Evolutionary conservation across 371 early-diverging fungal genomes (phyloP).

Genomic region (Syncephalastrum contaminatum): DNA sequence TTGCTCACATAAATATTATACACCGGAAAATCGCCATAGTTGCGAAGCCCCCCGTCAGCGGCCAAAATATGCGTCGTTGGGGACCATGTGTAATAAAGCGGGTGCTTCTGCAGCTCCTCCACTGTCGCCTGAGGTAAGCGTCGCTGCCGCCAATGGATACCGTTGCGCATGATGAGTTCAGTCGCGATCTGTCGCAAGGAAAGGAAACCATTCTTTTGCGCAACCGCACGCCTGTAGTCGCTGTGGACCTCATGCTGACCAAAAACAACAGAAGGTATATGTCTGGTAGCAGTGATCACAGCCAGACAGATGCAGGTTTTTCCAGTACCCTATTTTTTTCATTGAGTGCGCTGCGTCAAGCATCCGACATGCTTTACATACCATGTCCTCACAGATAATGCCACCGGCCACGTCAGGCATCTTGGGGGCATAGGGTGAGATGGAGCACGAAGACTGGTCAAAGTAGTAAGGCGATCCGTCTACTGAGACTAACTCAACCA

Average conservation of each 20-base stretch:
- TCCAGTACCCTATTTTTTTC: conserved; percentile 61
- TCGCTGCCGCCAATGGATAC: conserved; percentile 40
- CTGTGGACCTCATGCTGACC: no score
- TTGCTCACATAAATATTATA: no score
- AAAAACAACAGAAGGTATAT: conserved; percentile 34
- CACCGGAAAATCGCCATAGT: no score
- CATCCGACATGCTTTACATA: conserved; percentile 10
- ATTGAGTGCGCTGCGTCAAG: neutral
- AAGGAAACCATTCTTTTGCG: conserved; percentile 3
- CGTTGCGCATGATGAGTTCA: conserved; percentile 27
- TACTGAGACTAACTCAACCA: conserved; percentile 31
- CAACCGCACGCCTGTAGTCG: no score
- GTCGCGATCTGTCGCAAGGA: conserved; percentile 42
- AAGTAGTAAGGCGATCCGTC: conserved; percentile 42
- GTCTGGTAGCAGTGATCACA: conserved; percentile 56
- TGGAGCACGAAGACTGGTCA: conserved; percentile 22
- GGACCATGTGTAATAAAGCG: conserved; percentile 49
- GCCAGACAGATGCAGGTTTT: conserved; percentile 74
- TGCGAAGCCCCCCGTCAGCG: conserved; percentile 2
- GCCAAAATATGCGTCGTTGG: conserved; percentile 18
- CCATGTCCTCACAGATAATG: conserved; percentile 82
- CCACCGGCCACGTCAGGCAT: conserved; percentile 61
- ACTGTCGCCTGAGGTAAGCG: conserved; percentile 16
- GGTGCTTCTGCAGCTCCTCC: conserved; percentile 29
- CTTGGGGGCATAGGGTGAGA: conserved; percentile 18